Percentiles rank a stretch among this genome's conserved stretches.
Conservation (phyloP, 805 yeast genomes). For the Kodamaea kaohsiungensis region DNA sequence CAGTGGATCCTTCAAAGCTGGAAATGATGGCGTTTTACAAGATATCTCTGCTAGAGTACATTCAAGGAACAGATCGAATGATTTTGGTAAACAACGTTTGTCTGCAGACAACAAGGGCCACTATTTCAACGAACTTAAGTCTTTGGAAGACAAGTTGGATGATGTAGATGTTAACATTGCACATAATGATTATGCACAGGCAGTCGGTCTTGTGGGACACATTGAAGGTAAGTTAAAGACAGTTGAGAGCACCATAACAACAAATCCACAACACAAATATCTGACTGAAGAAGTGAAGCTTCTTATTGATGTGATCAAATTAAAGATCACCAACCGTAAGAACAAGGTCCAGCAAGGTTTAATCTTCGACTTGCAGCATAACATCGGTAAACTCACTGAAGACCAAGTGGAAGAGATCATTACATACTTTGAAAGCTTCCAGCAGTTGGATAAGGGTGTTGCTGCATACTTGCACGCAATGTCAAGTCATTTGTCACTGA, state of each 20-base stretch:
- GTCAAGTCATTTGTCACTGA: slow-evolving; percentile 30
- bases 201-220: slow-evolving; percentile 43
- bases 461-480: slow-evolving; percentile 35
- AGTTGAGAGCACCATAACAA: slow-evolving; percentile 27
- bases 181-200: slow-evolving; percentile 52
- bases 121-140: slow-evolving; percentile 47
- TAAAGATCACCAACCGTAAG: slow-evolving; percentile 41
- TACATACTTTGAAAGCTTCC: slow-evolving; percentile 37
- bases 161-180: slow-evolving; percentile 70
- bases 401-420: slow-evolving; percentile 35
- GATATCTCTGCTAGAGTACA: slow-evolving; percentile 64
- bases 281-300: slow-evolving; percentile 25
- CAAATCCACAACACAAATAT: slow-evolving; percentile 12
- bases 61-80: slow-evolving; percentile 55
- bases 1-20: slow-evolving; percentile 30
- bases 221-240: slow-evolving; percentile 33
- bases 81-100: slow-evolving; percentile 26
- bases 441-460: slow-evolving; percentile 38
- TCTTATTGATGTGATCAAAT: slow-evolving; percentile 42
- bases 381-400: slow-evolving; percentile 30
- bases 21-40: slow-evolving; percentile 47
- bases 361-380: slow-evolving; percentile 38
- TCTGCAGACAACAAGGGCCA: slow-evolving; percentile 26
- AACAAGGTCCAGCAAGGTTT: slow-evolving; percentile 37
- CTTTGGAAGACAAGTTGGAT: slow-evolving; percentile 62